A percentile compares a stretch with the other conserved stretches of the same genome.
phyloP scores from a whole-genome alignment of 345 rosid genomes.

The Aquilaria sinensis region DNA sequence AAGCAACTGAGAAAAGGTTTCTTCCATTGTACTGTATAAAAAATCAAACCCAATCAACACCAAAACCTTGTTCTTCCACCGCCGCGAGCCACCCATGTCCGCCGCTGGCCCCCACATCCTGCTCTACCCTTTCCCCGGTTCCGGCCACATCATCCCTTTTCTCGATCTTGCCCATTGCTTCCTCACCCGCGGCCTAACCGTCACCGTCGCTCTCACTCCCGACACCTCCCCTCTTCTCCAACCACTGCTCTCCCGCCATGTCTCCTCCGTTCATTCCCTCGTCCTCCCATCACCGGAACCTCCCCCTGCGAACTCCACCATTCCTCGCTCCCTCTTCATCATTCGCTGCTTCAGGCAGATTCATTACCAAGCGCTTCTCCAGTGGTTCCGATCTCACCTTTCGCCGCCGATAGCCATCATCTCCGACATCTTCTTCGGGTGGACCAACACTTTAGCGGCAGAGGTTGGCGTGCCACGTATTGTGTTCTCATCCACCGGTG shows the following conservation, averaged over 20 bases:
- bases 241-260: slow-evolving; percentile 29
- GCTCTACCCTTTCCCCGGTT: slow-evolving; percentile 45
- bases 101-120: slow-evolving; percentile 35
- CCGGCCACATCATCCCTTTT: slow-evolving; percentile 67
- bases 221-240: slow-evolving; percentile 31
- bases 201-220: slow-evolving; percentile 44
- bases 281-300: slow-evolving; percentile 22
- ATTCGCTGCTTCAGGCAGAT: slow-evolving; percentile 27
- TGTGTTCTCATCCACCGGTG: slow-evolving; percentile 58
- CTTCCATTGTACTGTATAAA: too few relatives aligned
- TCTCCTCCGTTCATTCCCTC: slow-evolving; percentile 19
- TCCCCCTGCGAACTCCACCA: not conserved
- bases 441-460: slow-evolving; percentile 49
- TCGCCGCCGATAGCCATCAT: slow-evolving; percentile 52
- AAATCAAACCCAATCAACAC: too few relatives aligned
- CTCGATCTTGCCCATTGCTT: slow-evolving; percentile 54
- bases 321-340: slow-evolving; percentile 3
- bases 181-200: slow-evolving; percentile 34
- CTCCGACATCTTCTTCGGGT: slow-evolving; percentile 64
- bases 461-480: slow-evolving; percentile 32
- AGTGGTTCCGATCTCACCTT: slow-evolving; percentile 37
- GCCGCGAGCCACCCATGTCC: not conserved
- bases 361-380: slow-evolving; percentile 29
- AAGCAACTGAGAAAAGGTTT: too few relatives aligned
- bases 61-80: too few relatives aligned